These are phyloP conservation scores for Aspergillus niger DNA, from an alignment of 2,329 filamentous ascomycete species.

Conservation along the genomic window DNA sequence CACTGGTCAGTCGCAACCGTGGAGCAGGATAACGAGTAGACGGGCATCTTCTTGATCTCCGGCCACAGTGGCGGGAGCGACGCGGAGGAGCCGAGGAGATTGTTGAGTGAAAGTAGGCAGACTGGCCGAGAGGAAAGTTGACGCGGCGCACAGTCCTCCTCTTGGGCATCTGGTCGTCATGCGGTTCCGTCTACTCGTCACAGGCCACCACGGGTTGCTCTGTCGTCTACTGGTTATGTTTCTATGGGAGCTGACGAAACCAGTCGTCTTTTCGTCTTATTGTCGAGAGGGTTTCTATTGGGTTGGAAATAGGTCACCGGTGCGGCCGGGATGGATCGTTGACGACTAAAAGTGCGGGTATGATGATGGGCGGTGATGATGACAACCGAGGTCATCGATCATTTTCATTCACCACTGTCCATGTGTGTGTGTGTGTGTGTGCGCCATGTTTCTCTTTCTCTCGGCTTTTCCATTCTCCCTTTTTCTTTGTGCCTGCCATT, in stretches of 20 bases:
- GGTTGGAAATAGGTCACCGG: not conserved
- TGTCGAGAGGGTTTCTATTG: not conserved
- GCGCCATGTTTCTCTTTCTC: not conserved
- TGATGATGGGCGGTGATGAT: not conserved
- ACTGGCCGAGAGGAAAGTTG: slow-evolving; percentile 6
- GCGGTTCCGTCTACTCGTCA: slow-evolving; percentile 20
- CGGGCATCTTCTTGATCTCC: not conserved
- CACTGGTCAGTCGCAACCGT: not conserved
- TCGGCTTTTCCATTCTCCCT: not conserved
- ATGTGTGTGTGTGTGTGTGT: not conserved
- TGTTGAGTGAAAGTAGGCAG: not conserved
- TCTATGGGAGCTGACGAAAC: slow-evolving; percentile 21
- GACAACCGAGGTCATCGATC: not conserved
- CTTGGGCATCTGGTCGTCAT: slow-evolving; percentile 18
- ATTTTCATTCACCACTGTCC: too few relatives aligned
- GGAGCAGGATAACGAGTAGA: not conserved
- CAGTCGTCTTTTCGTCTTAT: not conserved
- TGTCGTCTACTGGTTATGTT: slow-evolving; percentile 18
- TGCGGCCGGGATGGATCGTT: not conserved
- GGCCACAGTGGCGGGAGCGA: not conserved
- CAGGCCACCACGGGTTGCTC: slow-evolving; percentile 18
- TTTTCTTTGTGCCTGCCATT: not conserved
- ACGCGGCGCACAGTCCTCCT: slow-evolving; percentile 25
- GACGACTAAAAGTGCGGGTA: not conserved
- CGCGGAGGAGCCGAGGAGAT: not conserved